phyloP scores from a whole-genome alignment of 163 green algal genomes.

The Prototheca cutis region DNA sequence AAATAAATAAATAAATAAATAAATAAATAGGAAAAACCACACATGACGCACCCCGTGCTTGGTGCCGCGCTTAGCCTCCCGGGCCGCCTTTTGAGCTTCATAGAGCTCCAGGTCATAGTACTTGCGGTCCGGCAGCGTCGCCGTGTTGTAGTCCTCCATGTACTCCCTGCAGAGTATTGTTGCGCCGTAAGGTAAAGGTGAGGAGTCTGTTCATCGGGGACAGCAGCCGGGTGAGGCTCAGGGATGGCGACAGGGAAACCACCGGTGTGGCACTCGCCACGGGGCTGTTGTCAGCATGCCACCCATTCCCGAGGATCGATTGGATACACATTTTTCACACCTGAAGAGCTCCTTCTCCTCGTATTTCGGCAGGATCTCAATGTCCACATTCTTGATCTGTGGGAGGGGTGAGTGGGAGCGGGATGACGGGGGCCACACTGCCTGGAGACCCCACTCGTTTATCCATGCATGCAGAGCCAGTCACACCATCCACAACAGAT shows the following conservation, averaged over 20 bases:
- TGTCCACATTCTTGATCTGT: constrained; percentile 57
- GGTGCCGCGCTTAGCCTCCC: constrained; percentile 3
- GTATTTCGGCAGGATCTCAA: constrained; percentile 52
- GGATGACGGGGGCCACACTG: background rate
- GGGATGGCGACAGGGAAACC: too few relatives aligned
- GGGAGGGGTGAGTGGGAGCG: background rate
- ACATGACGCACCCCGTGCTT: background rate
- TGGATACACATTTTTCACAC: constrained; percentile 4
- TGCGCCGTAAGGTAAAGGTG: background rate
- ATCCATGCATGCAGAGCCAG: too few relatives aligned
- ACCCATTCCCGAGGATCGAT: too few relatives aligned
- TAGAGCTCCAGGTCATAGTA: constrained; percentile 78
- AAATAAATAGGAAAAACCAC: too few relatives aligned
- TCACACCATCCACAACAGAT: too few relatives aligned
- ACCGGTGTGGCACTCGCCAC: too few relatives aligned
- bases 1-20: too few relatives aligned
- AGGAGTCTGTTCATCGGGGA: too few relatives aligned
- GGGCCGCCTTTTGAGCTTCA: constrained; percentile 30
- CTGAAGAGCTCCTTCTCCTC: constrained; percentile 76
- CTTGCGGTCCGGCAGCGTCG: constrained; percentile 58
- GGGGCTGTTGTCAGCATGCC: too few relatives aligned
- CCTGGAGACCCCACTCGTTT: too few relatives aligned
- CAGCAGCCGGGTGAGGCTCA: too few relatives aligned
- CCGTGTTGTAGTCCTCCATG: constrained; percentile 69
- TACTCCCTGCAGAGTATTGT: constrained; percentile 63